Evolutionary conservation across 208 protist species (phyloP).

Genomic region (Acanthamoeba lenticulata): DNA sequence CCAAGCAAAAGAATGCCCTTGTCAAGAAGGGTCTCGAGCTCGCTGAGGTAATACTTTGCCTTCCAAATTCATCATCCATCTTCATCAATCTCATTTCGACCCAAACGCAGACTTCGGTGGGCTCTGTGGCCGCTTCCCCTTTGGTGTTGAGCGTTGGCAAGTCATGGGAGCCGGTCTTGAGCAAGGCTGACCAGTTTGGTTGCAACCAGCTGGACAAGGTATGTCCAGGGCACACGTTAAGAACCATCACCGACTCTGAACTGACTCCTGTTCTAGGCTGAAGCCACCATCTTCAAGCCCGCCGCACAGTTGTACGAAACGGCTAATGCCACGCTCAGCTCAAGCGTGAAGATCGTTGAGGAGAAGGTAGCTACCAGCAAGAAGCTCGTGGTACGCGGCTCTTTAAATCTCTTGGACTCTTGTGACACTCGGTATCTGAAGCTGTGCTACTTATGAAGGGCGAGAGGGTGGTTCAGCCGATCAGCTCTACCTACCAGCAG

Average conservation of each 20-base stretch:
- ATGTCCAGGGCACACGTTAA: too few relatives aligned
- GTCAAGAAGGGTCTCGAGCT: neutral
- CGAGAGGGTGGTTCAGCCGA: neutral
- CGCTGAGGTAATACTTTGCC: neutral
- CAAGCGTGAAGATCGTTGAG: neutral
- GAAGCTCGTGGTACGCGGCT: neutral
- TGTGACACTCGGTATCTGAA: neutral
- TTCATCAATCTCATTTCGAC: neutral
- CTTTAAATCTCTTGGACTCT: neutral
- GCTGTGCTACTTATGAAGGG: neutral
- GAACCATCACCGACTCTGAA: too few relatives aligned
- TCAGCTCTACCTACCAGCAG: neutral
- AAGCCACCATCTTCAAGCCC: neutral
- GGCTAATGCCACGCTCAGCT: neutral
- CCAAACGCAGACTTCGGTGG: neutral
- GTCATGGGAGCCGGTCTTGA: neutral
- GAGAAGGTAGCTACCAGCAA: neutral
- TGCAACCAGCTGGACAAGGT: conserved; percentile 32
- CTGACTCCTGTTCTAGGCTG: too few relatives aligned
- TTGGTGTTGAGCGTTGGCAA: neutral
- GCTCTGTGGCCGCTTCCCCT: neutral
- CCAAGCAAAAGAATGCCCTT: neutral
- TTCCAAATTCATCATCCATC: neutral
- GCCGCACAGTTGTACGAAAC: neutral
- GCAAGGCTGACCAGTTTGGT: conserved; percentile 27